These are phyloP conservation scores for Xylaria sp. DNA, from an alignment of 2,329 filamentous ascomycete species.

Conservation along the genomic window DNA sequence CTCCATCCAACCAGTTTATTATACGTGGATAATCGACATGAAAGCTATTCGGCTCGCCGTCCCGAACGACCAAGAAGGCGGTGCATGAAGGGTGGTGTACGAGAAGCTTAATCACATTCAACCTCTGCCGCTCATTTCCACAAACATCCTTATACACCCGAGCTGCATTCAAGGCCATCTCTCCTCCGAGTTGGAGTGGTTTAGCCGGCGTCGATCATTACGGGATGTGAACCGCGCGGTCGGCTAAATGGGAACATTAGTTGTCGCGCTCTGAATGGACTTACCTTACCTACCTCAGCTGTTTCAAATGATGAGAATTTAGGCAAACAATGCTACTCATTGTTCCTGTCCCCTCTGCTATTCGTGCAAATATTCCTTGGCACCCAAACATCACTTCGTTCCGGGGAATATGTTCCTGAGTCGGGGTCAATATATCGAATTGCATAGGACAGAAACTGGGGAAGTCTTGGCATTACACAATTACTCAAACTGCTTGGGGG, in stretches of 20 bases:
- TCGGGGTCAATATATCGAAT: conserved; percentile 11
- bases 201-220: conserved; percentile 29
- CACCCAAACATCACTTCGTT: conserved; percentile 3
- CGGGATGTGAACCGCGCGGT: conserved; percentile 21
- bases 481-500: neutral
- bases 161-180: conserved; percentile 5
- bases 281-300: conserved; percentile 25
- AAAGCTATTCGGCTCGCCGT: conserved; percentile 20
- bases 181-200: conserved; percentile 26
- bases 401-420: conserved; percentile 16
- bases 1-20: neutral
- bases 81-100: conserved; percentile 12
- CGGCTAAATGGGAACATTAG: conserved; percentile 38
- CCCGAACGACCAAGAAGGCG: conserved; percentile 16
- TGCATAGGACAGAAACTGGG: conserved; percentile 12
- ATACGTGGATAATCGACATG: neutral
- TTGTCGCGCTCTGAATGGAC: conserved; percentile 25
- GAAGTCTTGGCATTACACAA: conserved; percentile 27
- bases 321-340: conserved; percentile 24
- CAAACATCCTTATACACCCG: conserved; percentile 1
- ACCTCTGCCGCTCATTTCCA: conserved; percentile 12
- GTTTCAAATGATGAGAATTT: conserved; percentile 41
- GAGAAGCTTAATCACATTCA: conserved; percentile 16
- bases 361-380: conserved; percentile 14
- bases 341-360: conserved; percentile 3